Base-by-base conservation (phyloP, 805 yeast species). In the Yamadazyma sp. region DNA sequence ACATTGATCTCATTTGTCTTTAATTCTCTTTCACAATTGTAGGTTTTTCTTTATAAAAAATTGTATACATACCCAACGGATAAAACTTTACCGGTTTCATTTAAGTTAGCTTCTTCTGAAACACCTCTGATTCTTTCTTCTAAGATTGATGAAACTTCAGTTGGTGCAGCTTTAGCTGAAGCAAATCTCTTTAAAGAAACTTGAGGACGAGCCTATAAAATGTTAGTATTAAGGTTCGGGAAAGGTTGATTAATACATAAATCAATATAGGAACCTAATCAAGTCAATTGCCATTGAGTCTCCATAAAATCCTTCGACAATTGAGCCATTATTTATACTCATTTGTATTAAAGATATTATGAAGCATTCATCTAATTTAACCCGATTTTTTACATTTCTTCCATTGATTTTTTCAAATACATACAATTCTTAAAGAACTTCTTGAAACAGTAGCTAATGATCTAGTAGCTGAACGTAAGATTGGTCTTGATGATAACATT, bases 91-190 rank as follows among this genome's bases (percentile, higher is more conserved):
- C 99, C 99, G 66, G 98, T 94, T 77, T 93, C 98, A 73, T 93
- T 87, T 64, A 93, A 82, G 83, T 86, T 81, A 59, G 96, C 86
- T 73, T 91, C 98, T 62, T 87, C 93, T 49, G 96, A 81, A 59
- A 91, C 94, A 75, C 98, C 98, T 78, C 96, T 89, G 78, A 93
- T 93, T 76, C 95, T 88, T 73, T 93, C 96, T 78, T 93, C 98
- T 65, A 93, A 82, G 75, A 93, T 93, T 44, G 98, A 87, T 55
- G 98, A 89, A 53, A 93, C 98, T 78, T 93, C 99, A 55, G 98
- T 93, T 68, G 99, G 98, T 57, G 95, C 88, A 62, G 98, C 93
- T 82, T 93, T 93, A 53, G 93, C 89, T 42, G 89, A 79, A 62
- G 97, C 97, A 67, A 79, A 86, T 73, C 95, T 82, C 59, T 77